Percentiles rank a stretch among this genome's conserved stretches.
Conservation (phyloP, 1,139 yeast genomes). For the Kurtzmaniella quercitrusa region DNA sequence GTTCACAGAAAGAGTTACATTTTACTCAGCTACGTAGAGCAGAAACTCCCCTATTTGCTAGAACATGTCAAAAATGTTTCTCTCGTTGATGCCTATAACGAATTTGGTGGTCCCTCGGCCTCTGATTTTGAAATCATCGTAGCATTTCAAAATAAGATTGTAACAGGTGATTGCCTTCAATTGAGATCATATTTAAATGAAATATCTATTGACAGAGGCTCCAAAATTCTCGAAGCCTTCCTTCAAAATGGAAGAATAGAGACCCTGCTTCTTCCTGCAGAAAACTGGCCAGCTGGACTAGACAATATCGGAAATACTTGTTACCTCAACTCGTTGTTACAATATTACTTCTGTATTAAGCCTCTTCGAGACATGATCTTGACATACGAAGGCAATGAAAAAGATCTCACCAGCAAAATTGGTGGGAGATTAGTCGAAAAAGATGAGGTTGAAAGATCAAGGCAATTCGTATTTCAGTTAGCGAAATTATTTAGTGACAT, state of each 20-base stretch:
- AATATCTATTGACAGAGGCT: slow-evolving; percentile 45
- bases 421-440: slow-evolving; percentile 81
- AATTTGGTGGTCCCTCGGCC: slow-evolving; percentile 44
- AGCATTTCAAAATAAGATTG: slow-evolving; percentile 44
- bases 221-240: slow-evolving; percentile 50
- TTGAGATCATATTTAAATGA: slow-evolving; percentile 49
- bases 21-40: slow-evolving; percentile 45
- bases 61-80: slow-evolving; percentile 9
- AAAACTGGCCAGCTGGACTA: slow-evolving; percentile 83
- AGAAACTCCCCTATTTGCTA: slow-evolving; percentile 31
- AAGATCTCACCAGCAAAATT: slow-evolving; percentile 48
- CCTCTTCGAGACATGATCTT: slow-evolving; percentile 73
- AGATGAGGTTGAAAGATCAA: slow-evolving; percentile 73
- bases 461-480: slow-evolving; percentile 72
- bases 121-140: slow-evolving; percentile 54
- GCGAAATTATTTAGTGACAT: slow-evolving; percentile 65
- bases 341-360: slow-evolving; percentile 79
- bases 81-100: slow-evolving; percentile 34
- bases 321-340: slow-evolving; percentile 83
- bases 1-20: slow-evolving; percentile 36
- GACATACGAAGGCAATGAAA: slow-evolving; percentile 38
- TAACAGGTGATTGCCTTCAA: slow-evolving; percentile 34
- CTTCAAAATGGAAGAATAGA: slow-evolving; percentile 58
- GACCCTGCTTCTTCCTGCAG: slow-evolving; percentile 55
- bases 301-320: slow-evolving; percentile 95